Base-by-base conservation (phyloP, 257 asterid species). In the Buddleja alternifolia region DNA sequence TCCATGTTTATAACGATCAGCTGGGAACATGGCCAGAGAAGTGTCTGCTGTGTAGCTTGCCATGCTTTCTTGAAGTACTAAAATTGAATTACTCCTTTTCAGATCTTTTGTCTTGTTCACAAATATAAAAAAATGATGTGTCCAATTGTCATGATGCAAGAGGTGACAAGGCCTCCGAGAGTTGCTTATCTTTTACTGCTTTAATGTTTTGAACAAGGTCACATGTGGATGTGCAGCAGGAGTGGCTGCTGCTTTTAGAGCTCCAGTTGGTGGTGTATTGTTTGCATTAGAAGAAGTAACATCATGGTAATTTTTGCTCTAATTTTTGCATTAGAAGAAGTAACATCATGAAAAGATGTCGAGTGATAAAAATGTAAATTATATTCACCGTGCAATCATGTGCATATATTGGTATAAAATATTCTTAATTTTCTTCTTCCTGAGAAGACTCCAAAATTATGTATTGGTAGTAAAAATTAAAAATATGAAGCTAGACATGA, bases 141-240 rank as follows among this genome's bases (percentile, higher is more conserved):
- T 19, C 62, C 6, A 42, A 64, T 57, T 71, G 25, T 70, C 32
- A 14, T 81, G 77, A 67, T 69, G 57, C 58, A 71, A 68, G 74
- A 65, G 78, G 73, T 60, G 46, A 61, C 50, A 63, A 60, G 48
- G 72, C 78, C 79, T 78, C 85, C 61, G 59, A 51, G 62, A 63
- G 57, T 71, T 73, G 74, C 86, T 84, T 73, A 80, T 83, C 66
- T 73, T 63, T 67, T 69, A 72, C 75, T 82, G 77, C 67, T 79
- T 79, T 82, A 79, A 76, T 82, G 82, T 72, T 84, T 83, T 74
- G 84, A 74, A 81, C 69, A 80, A 94, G 99, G 99, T 94, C 73
- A 94, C 99, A 59, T 94, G 99, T 85, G 99, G 99, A 85, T 94
- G 97, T 87, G 99, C 99, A 82, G 99, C 97, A 64, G 97, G 99